These are phyloP conservation scores for Russula lepida DNA, from an alignment of 768 basidiomycete genomes.

Conservation along the genomic window DNA sequence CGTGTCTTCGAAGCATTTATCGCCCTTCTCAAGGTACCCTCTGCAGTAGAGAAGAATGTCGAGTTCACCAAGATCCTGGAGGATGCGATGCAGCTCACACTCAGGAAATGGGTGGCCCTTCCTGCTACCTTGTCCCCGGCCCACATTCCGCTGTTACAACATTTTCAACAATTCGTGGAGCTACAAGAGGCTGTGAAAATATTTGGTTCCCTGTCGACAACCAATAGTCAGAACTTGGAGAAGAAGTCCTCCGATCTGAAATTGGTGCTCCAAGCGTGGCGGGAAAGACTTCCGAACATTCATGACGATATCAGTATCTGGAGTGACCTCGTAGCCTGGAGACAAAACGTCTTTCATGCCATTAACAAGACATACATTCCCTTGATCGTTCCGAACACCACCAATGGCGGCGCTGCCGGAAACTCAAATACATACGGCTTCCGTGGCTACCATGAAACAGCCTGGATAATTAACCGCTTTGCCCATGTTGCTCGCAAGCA, in stretches of 20 bases:
- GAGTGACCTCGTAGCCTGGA: slow-evolving; percentile 98
- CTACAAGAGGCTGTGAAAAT: slow-evolving; percentile 93
- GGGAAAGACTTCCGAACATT: slow-evolving; percentile 89
- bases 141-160: slow-evolving; percentile 89
- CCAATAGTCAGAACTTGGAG: slow-evolving; percentile 83
- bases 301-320: slow-evolving; percentile 98
- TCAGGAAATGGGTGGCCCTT: slow-evolving; percentile 91
- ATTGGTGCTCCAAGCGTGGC: slow-evolving; percentile 93
- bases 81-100: slow-evolving; percentile 92
- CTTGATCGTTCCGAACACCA: slow-evolving; percentile 50
- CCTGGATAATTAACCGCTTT: slow-evolving; percentile 99
- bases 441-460: slow-evolving; percentile 96
- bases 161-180: slow-evolving; percentile 99
- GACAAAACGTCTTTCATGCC: slow-evolving; percentile 95
- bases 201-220: slow-evolving; percentile 81
- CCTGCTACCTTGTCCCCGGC: slow-evolving; percentile 83
- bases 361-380: slow-evolving; percentile 97
- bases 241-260: slow-evolving; percentile 94
- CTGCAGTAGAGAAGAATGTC: slow-evolving; percentile 69
- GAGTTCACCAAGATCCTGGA: slow-evolving; percentile 87
- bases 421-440: slow-evolving; percentile 82
- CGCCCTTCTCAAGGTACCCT: slow-evolving; percentile 78
- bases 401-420: slow-evolving; percentile 40
- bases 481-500: slow-evolving; percentile 98
- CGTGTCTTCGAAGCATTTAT: slow-evolving; percentile 97